Percentiles rank a stretch among this genome's conserved stretches.
These are phyloP conservation scores for Erodium maritimum DNA, from an alignment of 345 rosid species.

Conservation along the genomic window DNA sequence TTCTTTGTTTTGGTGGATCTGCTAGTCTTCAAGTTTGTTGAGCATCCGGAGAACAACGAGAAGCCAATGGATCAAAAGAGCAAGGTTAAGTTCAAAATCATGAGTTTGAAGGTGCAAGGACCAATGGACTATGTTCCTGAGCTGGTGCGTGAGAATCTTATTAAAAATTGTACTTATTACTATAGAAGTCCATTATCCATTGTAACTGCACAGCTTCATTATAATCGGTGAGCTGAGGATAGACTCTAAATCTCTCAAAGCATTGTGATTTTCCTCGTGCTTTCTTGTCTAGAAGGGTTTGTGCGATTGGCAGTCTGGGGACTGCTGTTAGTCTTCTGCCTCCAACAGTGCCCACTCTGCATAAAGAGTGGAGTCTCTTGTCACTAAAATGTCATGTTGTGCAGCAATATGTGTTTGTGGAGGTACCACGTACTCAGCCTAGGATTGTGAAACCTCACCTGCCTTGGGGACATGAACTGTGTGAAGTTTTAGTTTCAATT, in stretches of 20 bases:
- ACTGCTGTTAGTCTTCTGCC: background rate
- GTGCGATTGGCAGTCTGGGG: background rate
- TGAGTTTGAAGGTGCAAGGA: slow-evolving; percentile 88
- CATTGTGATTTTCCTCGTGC: background rate
- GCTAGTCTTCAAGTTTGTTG: slow-evolving; percentile 91
- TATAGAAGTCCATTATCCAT: no score
- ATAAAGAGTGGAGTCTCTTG: background rate
- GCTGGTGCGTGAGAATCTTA: slow-evolving; percentile 47
- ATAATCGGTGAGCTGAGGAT: background rate
- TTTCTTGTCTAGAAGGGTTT: background rate
- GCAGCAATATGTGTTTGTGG: background rate
- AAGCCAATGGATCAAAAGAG: slow-evolving; percentile 84
- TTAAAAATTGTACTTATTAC: slow-evolving; percentile 1
- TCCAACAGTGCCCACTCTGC: background rate
- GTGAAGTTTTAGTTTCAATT: background rate
- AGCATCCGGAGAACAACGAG: slow-evolving; percentile 87
- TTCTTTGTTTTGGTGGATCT: slow-evolving; percentile 10
- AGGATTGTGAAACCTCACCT: background rate
- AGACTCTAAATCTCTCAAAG: background rate
- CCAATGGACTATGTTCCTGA: slow-evolving; percentile 85
- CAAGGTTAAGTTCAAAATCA: slow-evolving; percentile 83
- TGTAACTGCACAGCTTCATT: no score
- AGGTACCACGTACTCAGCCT: background rate
- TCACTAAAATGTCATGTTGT: background rate
- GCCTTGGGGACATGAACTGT: background rate